Evolutionary conservation across 257 asterid genomes (phyloP).

Genomic region (Solanum verrucosum): DNA sequence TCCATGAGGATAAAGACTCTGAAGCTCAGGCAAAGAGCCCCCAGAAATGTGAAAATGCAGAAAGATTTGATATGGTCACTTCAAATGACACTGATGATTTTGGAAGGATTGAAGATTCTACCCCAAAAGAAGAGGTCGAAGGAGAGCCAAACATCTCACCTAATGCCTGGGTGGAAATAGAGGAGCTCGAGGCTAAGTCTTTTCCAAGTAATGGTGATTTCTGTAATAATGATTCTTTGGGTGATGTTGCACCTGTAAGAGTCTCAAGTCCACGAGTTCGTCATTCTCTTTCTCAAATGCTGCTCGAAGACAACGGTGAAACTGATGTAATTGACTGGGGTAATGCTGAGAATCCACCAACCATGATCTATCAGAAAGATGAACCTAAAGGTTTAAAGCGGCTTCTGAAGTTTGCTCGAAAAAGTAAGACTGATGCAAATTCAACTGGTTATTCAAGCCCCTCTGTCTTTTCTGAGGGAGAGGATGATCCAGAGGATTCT

Average conservation of each 20-base stretch:
- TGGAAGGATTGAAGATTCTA: slow-evolving; percentile 9
- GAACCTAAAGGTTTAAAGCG: slow-evolving; percentile 93
- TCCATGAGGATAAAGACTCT: slow-evolving; percentile 9
- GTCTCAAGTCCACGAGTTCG: slow-evolving; percentile 77
- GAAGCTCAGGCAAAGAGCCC: slow-evolving; percentile 22
- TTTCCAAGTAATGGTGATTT: slow-evolving; percentile 16
- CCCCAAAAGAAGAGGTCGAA: slow-evolving; percentile 25
- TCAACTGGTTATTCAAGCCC: slow-evolving; percentile 77
- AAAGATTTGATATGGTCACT: slow-evolving; percentile 23
- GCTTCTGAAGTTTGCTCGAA: slow-evolving; percentile 89
- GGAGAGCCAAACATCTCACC: slow-evolving; percentile 71
- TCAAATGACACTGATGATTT: slow-evolving; percentile 3
- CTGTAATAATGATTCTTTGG: slow-evolving; percentile 22
- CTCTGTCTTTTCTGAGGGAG: slow-evolving; percentile 84
- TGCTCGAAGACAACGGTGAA: slow-evolving; percentile 84
- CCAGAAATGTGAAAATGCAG: slow-evolving; percentile 32
- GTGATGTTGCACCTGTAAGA: slow-evolving; percentile 31
- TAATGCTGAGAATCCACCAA: slow-evolving; percentile 86
- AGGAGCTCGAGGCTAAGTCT: slow-evolving; percentile 55
- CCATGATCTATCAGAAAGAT: slow-evolving; percentile 65
- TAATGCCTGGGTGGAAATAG: slow-evolving; percentile 85
- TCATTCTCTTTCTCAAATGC: slow-evolving; percentile 94
- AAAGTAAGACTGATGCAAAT: slow-evolving; percentile 68
- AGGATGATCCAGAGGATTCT: slow-evolving; percentile 79
- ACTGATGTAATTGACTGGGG: slow-evolving; percentile 73